phyloP scores from a whole-genome alignment of 2,329 filamentous ascomycete genomes.

The Teratosphaeria pseudoeucalypti region DNA sequence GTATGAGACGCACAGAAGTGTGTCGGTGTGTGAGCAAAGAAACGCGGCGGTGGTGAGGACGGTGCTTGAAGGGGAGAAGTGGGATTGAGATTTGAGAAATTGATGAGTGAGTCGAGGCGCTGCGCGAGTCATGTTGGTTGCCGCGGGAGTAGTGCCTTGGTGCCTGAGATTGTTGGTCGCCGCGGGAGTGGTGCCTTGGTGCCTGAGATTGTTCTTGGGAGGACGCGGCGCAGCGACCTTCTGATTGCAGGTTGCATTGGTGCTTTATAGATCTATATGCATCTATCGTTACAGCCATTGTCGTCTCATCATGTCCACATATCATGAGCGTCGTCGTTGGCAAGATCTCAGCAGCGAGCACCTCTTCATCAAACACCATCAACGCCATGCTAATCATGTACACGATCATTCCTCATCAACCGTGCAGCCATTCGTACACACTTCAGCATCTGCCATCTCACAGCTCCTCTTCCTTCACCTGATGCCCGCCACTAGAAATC shows the following conservation, averaged over 20 bases:
- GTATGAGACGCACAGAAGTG: constrained; percentile 17
- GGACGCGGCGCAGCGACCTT: too few species aligned
- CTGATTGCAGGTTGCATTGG: too few species aligned
- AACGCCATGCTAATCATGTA: neutral
- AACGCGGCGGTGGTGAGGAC: constrained; percentile 88
- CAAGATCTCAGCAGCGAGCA: neutral
- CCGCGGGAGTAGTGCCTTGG: neutral
- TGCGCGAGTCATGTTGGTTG: neutral
- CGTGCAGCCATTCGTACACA: neutral
- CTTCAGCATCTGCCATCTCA: constrained; percentile 2
- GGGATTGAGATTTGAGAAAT: neutral
- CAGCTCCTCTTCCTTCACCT: constrained; percentile 15
- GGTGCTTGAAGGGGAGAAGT: constrained; percentile 48
- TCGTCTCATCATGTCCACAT: too few species aligned
- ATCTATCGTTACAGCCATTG: too few species aligned
- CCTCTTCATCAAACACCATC: neutral
- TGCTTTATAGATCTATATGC: too few species aligned
- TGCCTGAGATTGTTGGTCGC: neutral
- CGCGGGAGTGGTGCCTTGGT: neutral
- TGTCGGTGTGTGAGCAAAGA: constrained; percentile 77
- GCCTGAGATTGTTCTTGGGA: neutral
- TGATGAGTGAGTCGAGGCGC: neutral
- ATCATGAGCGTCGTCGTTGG: neutral
- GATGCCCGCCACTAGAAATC: constrained; percentile 13
- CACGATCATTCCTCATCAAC: neutral